phyloP scores from a whole-genome alignment of 805 yeast species.

The Zygoascus bituminiphila region DNA sequence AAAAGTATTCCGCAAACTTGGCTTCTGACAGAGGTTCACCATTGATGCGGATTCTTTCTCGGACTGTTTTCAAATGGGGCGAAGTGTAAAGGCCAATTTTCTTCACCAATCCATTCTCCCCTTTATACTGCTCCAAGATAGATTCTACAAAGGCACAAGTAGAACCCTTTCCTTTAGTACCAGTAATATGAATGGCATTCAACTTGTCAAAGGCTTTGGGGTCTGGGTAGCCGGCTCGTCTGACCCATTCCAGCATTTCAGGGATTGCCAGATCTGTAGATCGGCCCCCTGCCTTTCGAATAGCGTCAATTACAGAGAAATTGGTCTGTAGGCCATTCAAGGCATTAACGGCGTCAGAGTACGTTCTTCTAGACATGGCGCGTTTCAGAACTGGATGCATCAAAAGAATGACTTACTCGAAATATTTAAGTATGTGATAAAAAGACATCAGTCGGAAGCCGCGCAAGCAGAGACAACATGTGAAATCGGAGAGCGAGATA shows the following conservation, averaged over 20 bases:
- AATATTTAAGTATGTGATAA: not conserved
- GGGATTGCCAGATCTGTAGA: conserved; percentile 59
- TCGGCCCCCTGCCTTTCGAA: conserved; percentile 64
- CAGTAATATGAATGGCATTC: conserved; percentile 86
- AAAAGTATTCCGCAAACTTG: conserved; percentile 79
- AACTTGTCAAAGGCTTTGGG: conserved; percentile 62
- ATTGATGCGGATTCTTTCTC: conserved; percentile 84
- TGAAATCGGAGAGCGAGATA: too few species aligned
- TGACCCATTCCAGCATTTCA: conserved; percentile 78
- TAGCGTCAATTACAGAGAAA: conserved; percentile 80
- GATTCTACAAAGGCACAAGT: conserved; percentile 91
- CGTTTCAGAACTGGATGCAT: not conserved
- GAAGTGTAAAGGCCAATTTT: conserved; percentile 92
- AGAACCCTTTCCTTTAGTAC: conserved; percentile 98
- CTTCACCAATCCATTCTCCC: conserved; percentile 14
- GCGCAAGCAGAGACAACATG: too few species aligned
- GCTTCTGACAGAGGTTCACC: conserved; percentile 79
- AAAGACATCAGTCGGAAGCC: not conserved
- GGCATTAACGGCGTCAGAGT: conserved; percentile 71
- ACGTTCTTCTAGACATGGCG: conserved; percentile 13
- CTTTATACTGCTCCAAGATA: conserved; percentile 57
- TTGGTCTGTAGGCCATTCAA: conserved; percentile 86
- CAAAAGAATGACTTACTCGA: not conserved
- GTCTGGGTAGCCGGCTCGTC: conserved; percentile 53
- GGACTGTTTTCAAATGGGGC: conserved; percentile 87